Evolutionary conservation across 2,329 filamentous ascomycete species (phyloP).

Genomic region (Aspergillus sp.): DNA sequence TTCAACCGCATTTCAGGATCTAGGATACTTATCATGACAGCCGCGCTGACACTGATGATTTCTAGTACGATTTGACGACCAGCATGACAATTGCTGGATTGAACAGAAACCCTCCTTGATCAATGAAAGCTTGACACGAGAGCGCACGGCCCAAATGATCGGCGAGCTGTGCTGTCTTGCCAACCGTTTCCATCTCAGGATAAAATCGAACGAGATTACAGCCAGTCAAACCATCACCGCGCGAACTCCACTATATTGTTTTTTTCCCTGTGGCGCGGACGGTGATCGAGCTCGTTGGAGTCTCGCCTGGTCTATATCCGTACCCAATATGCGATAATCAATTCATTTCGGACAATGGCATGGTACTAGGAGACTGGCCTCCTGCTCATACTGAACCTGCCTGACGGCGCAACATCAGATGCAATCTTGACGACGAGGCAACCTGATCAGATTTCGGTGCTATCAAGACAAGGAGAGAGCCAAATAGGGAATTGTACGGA

Average conservation of each 20-base stretch:
- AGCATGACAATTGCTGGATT: background rate
- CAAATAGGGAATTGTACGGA: no score
- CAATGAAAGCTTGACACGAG: constrained; percentile 4
- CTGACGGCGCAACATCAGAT: no score
- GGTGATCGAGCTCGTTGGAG: background rate
- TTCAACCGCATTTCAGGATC: background rate
- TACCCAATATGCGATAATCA: background rate
- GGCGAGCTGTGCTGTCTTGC: background rate
- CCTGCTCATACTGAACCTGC: background rate
- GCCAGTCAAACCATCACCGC: constrained; percentile 4
- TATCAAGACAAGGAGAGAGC: no score
- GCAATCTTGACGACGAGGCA: background rate
- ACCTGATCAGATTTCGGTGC: no score
- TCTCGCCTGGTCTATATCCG: background rate
- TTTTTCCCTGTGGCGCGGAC: background rate
- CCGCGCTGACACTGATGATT: background rate
- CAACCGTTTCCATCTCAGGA: background rate
- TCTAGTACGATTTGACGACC: background rate
- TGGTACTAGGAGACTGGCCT: background rate
- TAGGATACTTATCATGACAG: background rate
- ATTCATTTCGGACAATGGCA: background rate
- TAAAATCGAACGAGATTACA: background rate
- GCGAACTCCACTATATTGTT: constrained; percentile 3
- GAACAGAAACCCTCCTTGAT: background rate
- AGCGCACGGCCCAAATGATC: background rate